phyloP scores from a whole-genome alignment of 2,329 filamentous ascomycete species.

The Penicillium sp. region DNA sequence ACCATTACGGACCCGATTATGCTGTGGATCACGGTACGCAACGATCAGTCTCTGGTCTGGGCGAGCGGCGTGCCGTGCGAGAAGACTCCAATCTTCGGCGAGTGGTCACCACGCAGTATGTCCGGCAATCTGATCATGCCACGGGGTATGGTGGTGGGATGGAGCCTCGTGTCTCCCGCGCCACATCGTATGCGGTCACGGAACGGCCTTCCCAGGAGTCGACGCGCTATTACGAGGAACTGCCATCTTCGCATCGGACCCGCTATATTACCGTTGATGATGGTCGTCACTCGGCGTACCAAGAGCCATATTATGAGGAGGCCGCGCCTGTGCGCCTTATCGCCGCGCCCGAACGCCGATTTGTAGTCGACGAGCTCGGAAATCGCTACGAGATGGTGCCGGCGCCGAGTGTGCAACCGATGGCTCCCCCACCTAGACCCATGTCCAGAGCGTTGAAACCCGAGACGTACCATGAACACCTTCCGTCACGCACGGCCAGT shows the following conservation, averaged over 20 bases:
- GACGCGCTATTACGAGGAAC: conserved; percentile 36
- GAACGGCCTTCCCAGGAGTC: conserved; percentile 36
- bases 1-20: conserved; percentile 26
- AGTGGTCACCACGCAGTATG: conserved; percentile 43
- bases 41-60: conserved; percentile 37
- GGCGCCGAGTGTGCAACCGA: conserved; percentile 30
- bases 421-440: conserved; percentile 30
- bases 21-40: conserved; percentile 29
- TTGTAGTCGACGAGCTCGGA: conserved; percentile 77
- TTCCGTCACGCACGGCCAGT: conserved; percentile 27
- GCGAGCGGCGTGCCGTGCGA: conserved; percentile 31
- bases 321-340: conserved; percentile 43
- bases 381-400: conserved; percentile 63
- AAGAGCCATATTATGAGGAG: conserved; percentile 39
- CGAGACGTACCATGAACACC: conserved; percentile 32
- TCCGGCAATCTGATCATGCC: conserved; percentile 37
- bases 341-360: conserved; percentile 55
- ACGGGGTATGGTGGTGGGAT: conserved; percentile 44
- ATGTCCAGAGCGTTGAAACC: conserved; percentile 26
- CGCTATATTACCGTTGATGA: conserved; percentile 33
- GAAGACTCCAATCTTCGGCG: conserved; percentile 44
- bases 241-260: conserved; percentile 26
- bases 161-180: conserved; percentile 32
- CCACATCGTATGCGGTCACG: conserved; percentile 37
- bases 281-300: conserved; percentile 34